Conservation (phyloP, 148 eudicot species). For the Rhododendron mucronatum region DNA sequence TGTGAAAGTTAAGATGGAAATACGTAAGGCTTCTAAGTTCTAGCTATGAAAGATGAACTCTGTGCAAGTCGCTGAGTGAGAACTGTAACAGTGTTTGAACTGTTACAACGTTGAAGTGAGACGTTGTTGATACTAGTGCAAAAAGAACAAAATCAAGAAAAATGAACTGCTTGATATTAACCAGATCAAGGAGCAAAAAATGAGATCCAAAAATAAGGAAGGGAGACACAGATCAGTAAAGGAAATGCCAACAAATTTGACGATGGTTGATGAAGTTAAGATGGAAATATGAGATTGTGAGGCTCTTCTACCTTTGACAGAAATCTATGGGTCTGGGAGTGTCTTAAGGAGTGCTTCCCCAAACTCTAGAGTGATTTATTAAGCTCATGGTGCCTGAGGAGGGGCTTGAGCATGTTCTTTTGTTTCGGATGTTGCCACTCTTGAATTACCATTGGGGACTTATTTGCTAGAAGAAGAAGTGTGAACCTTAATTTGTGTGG, state of each 20-base stretch:
- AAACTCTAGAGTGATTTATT: no score
- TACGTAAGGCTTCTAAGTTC: background rate
- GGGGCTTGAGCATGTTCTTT: no score
- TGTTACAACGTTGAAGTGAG: background rate
- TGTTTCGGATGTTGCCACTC: background rate
- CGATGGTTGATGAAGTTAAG: background rate
- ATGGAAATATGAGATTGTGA: background rate
- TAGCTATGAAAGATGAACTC: no score
- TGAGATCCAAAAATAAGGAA: no score
- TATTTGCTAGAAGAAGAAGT: background rate
- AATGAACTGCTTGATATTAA: background rate
- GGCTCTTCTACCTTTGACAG: background rate
- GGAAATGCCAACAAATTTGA: background rate
- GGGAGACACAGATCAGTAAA: background rate
- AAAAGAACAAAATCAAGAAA: background rate
- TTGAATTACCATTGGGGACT: background rate
- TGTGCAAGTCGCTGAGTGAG: background rate
- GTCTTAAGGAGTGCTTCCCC: no score
- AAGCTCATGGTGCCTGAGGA: no score
- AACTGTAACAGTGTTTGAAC: background rate
- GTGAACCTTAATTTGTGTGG: background rate
- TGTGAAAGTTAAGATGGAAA: background rate
- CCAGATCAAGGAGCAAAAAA: background rate
- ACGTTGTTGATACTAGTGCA: background rate
- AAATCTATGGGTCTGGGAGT: background rate